Evolutionary conservation across 139 green algal species (phyloP), one percentile per base, ranked within the genome.

Genomic region (Chlorella vulgaris): DNA sequence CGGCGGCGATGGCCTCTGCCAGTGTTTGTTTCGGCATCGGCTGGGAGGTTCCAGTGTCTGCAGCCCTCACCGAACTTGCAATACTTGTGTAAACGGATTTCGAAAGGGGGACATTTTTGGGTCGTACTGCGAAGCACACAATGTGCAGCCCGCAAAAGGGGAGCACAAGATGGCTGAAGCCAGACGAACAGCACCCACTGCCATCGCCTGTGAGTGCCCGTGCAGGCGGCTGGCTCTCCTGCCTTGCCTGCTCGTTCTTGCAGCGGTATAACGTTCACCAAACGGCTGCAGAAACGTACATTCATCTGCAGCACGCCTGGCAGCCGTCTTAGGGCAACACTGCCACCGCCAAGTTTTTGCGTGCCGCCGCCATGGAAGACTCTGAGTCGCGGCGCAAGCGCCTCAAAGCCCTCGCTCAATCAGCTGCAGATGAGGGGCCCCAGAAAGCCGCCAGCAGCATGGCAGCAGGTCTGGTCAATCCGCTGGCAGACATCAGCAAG

Each of bases 361-460:
- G n/a, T n/a, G n/a, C n/a, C n/a, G n/a, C n/a, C n/a, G n/a, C n/a
- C 13, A 58, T 58, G 47, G 47, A 79, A 26, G 38, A 7, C 21
- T 43, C 74, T 7, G 78, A 86, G 5, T 78, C 74, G 7, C 67
- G 83, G 28, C 69, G 83, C 42, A 86, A 86, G n/a, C 79, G 84
- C 1, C 69, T 88, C 6, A 85, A 83, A 61, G 74, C 74, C 3
- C 29, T 74, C 29, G 38, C n/a, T 18, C 67, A 81, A 31, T 66
- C 70, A 29, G 61, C 55, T 15, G 60, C 40, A 33, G 69, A 76
- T 51, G 53, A 51, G 53, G 31, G 68, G 42, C 1, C 4, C 21
- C 1, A n/a, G 53, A 8, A 39, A 38, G 19, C 15, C 36, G 10
- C 3, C 51, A 36, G 35, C 73, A 15, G 73, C 33, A 28, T 21